Conservation (phyloP, 306 rosid species). For the Sicyos edulis region DNA sequence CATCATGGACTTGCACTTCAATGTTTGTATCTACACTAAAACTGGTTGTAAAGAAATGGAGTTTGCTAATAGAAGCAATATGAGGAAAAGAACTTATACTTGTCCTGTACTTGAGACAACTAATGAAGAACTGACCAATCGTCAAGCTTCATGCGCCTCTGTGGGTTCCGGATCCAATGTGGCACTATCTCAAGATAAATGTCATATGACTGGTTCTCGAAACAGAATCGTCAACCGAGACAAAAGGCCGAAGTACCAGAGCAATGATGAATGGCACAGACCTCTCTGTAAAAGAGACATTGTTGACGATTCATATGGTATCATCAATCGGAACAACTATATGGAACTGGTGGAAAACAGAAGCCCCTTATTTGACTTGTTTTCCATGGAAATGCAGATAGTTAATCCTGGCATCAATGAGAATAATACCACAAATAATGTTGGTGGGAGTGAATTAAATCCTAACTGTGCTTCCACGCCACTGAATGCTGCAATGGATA, state of each 20-base stretch:
- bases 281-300: constrained; percentile 13
- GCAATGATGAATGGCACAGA: constrained; percentile 14
- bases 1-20: constrained; percentile 31
- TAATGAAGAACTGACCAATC: constrained; percentile 16
- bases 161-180: constrained; percentile 21
- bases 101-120: constrained; percentile 13
- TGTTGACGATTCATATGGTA: constrained; percentile 34
- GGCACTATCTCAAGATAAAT: constrained; percentile 8
- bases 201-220: neutral
- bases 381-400: constrained; percentile 30
- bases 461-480: constrained; percentile 16
- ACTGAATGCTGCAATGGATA: constrained; percentile 23
- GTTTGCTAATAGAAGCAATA: constrained; percentile 23
- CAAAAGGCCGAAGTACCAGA: constrained; percentile 20
- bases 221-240: constrained; percentile 3
- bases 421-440: constrained; percentile 2
- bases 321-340: constrained; percentile 26
- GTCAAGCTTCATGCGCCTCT: constrained; percentile 22
- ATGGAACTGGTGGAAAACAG: constrained; percentile 28
- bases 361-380: constrained; percentile 27
- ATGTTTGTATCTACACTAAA: constrained; percentile 42
- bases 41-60: constrained; percentile 44
- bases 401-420: constrained; percentile 19
- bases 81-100: constrained; percentile 26
- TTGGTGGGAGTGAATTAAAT: constrained; percentile 18